Conservation (phyloP, 2,329 filamentous ascomycete species). For the Cryphonectria nitschkei region DNA sequence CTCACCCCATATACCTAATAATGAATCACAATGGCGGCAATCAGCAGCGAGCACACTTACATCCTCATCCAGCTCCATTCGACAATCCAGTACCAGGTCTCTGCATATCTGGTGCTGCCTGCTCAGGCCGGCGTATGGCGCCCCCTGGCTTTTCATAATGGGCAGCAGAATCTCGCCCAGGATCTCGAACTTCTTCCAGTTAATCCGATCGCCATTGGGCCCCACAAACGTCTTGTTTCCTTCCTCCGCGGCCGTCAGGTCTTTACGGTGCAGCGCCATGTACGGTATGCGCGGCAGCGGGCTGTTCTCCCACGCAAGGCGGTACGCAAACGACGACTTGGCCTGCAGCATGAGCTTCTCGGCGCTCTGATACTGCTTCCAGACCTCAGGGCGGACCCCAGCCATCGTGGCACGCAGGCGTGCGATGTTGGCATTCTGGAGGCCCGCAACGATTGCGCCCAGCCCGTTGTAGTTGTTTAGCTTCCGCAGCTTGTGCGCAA, state of each 20-base stretch:
- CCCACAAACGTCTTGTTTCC: conserved; percentile 90
- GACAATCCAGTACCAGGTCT: conserved; percentile 79
- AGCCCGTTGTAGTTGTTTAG: conserved; percentile 97
- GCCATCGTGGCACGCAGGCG: conserved; percentile 79
- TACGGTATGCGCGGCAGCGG: conserved; percentile 89
- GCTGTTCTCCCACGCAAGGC: conserved; percentile 97
- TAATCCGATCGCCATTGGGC: conserved; percentile 73
- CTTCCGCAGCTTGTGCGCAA: conserved; percentile 83
- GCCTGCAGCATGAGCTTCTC: conserved; percentile 92
- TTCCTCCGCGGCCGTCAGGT: conserved; percentile 89
- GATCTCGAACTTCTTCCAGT: conserved; percentile 98
- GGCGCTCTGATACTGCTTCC: conserved; percentile 85
- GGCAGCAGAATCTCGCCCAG: conserved; percentile 89
- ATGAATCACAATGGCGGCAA: too few relatives aligned
- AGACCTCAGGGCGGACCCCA: conserved; percentile 70
- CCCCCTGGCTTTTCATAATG: conserved; percentile 88
- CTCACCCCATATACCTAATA: not conserved
- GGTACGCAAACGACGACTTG: conserved; percentile 91
- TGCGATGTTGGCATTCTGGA: conserved; percentile 86
- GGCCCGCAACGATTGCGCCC: conserved; percentile 89
- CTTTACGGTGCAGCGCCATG: conserved; percentile 84
- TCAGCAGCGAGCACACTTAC: conserved; percentile 54
- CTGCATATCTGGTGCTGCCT: conserved; percentile 68
- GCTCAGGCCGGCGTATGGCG: conserved; percentile 73
- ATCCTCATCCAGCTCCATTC: conserved; percentile 84